Evolutionary conservation across 129 eudicot species (phyloP), one percentile per base, ranked within the genome.

Genomic region (Flaveria sonorensis): DNA sequence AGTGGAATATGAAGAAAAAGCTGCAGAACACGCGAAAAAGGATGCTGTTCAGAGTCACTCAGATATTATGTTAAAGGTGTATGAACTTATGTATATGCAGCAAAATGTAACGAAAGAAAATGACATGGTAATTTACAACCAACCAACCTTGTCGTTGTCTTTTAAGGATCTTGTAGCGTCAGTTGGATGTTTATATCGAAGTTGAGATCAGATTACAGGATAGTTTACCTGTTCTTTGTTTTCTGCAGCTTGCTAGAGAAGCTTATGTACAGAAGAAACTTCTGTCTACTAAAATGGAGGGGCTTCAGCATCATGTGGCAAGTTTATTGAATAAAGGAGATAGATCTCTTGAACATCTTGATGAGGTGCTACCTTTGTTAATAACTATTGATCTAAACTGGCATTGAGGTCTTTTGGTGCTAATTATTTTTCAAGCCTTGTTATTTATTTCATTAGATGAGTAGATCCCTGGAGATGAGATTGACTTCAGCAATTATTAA

Each of bases 391-490:
- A 32, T 63, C 12, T 3, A 32, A 30, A 15, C 21, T 16, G 23
- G 69, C 21, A 28, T 15, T 32, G 21, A 63, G 12, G n/a, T 62
- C 45, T 5, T 36, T 28, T 10, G 23, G 20, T 63, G 46, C 19
- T 63, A 30, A 7, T 63, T 63, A 63, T 28, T 30, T 30, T 6
- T 30, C 46, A 30, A 24, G 14, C 15, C 15, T 36, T 6, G 16
- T 39, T 40, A 1, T 10, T 59, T 21, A 6, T 61, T 21, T 61
- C 40, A 14, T 63, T 63, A 63, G 69, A 63, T 63, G 69, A 56
- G 72, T 79, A 89, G 92, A 75, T 64, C 86, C 23, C 78, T 92
- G 3, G 82, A 85, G 72, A 70, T 50, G n/a, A 74, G 60, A 14
- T 15, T 61, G 47, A 74, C 19, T 61, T 74, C 79, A 1, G 61